phyloP scores from a whole-genome alignment of 352 stramenopile species.

The Globisporangium nunn region DNA sequence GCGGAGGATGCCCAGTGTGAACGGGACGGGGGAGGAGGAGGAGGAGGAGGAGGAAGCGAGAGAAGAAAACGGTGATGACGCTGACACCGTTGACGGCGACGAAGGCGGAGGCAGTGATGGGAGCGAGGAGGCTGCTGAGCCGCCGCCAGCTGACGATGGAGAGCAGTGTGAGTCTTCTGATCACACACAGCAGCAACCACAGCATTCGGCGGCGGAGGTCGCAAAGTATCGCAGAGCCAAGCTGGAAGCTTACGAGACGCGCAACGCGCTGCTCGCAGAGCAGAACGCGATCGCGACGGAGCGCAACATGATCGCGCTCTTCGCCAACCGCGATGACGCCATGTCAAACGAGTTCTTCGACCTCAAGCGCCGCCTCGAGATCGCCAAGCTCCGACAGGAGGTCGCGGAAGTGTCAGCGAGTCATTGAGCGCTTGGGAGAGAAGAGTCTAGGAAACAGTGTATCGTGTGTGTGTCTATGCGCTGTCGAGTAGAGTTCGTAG shows the following conservation, averaged over 20 bases:
- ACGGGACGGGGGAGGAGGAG: too few relatives aligned
- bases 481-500: too few relatives aligned
- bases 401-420: conserved; percentile 1
- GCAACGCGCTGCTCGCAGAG: conserved; percentile 12
- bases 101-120: background rate
- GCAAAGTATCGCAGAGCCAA: conserved; percentile 6
- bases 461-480: background rate
- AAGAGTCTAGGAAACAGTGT: background rate
- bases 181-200: background rate
- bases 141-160: background rate
- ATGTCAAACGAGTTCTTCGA: conserved; percentile 13
- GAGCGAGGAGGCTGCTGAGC: background rate
- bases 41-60: background rate
- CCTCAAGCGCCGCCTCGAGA: conserved; percentile 10
- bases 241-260: conserved; percentile 7
- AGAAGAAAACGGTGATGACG: background rate
- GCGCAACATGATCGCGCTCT: conserved; percentile 11
- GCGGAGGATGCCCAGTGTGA: background rate
- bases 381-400: conserved; percentile 10
- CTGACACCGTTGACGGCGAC: background rate
- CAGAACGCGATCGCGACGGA: conserved; percentile 13
- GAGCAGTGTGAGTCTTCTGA: background rate
- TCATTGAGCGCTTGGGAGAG: background rate
- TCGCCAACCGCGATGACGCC: conserved; percentile 8
- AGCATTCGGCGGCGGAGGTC: background rate